Evolutionary conservation across 2,329 filamentous ascomycete species (phyloP).

Genomic region (Blumeria graminis): DNA sequence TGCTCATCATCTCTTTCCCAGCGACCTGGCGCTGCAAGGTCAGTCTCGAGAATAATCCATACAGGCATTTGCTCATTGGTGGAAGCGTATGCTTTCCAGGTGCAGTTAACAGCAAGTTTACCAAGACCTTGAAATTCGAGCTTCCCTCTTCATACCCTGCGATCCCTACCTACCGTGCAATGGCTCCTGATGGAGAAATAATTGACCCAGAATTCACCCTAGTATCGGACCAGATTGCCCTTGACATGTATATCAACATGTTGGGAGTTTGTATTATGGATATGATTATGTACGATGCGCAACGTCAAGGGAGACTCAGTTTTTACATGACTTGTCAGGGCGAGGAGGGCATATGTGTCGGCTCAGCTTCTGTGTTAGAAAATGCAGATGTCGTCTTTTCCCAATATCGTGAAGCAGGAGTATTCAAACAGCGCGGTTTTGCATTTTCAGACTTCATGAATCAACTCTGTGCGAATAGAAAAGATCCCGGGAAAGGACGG

Average conservation of each 20-base stretch:
- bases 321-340: slow-evolving; percentile 66
- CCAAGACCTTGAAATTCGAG: slow-evolving; percentile 52
- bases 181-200: slow-evolving; percentile 69
- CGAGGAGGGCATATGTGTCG: slow-evolving; percentile 68
- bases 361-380: slow-evolving; percentile 61
- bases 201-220: slow-evolving; percentile 49
- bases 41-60: background rate
- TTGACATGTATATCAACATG: slow-evolving; percentile 30
- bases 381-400: slow-evolving; percentile 77
- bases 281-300: slow-evolving; percentile 91
- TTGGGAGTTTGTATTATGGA: slow-evolving; percentile 65
- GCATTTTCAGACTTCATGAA: slow-evolving; percentile 79
- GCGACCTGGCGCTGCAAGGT: slow-evolving; percentile 12
- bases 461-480: slow-evolving; percentile 70
- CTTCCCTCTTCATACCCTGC: slow-evolving; percentile 46
- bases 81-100: slow-evolving; percentile 45
- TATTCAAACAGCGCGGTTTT: slow-evolving; percentile 76
- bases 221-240: slow-evolving; percentile 14
- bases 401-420: slow-evolving; percentile 83
- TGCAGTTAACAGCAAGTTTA: slow-evolving; percentile 88
- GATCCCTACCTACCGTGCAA: slow-evolving; percentile 74
- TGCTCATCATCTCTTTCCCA: slow-evolving; percentile 12
- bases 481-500: slow-evolving; percentile 57
- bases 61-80: slow-evolving; percentile 16
- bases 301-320: slow-evolving; percentile 37